Conservation (phyloP, 371 early-diverging fungal genomes). For the Blastocladiella emersonii region DNA sequence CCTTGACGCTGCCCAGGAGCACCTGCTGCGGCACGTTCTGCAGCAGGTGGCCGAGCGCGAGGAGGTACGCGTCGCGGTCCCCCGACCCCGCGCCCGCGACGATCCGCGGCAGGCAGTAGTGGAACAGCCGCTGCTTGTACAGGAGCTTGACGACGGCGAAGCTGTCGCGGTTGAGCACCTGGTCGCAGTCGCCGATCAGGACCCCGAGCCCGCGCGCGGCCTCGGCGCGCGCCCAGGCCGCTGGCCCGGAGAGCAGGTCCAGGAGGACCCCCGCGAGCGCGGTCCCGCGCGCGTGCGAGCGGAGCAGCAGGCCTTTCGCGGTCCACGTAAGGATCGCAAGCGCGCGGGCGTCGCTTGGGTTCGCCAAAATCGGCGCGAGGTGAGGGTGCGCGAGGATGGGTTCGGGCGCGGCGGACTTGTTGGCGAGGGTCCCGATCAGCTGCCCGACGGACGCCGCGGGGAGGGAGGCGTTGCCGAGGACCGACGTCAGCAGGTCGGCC, state of each 20-base stretch:
- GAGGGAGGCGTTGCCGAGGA: not conserved
- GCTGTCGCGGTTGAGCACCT: constrained; percentile 49
- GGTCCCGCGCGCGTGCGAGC: constrained; percentile 34
- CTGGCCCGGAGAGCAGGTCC: constrained; percentile 29
- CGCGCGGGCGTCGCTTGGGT: constrained; percentile 15
- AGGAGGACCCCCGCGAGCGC: constrained; percentile 43
- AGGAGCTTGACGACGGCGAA: constrained; percentile 50
- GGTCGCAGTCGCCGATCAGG: constrained; percentile 48
- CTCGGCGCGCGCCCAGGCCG: constrained; percentile 1
- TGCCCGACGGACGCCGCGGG: not conserved
- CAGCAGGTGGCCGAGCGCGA: constrained; percentile 67
- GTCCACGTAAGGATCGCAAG: constrained; percentile 26
- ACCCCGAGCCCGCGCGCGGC: constrained; percentile 53
- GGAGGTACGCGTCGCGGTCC: constrained; percentile 28
- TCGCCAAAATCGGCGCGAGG: not conserved
- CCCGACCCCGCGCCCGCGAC: constrained; percentile 40
- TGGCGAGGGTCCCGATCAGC: not conserved
- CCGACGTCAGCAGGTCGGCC: not conserved
- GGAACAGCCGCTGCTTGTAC: constrained; percentile 71
- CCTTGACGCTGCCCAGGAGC: constrained; percentile 27
- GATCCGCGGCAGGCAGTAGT: constrained; percentile 50
- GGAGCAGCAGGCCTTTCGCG: constrained; percentile 45
- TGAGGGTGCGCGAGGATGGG: not conserved
- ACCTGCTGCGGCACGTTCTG: constrained; percentile 67
- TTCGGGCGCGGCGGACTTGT: not conserved